A percentile compares a stretch with the other conserved stretches of the same genome.
Evolutionary conservation across 495 filamentous ascomycete species (phyloP).

Genomic region (Bombardia bombarda): DNA sequence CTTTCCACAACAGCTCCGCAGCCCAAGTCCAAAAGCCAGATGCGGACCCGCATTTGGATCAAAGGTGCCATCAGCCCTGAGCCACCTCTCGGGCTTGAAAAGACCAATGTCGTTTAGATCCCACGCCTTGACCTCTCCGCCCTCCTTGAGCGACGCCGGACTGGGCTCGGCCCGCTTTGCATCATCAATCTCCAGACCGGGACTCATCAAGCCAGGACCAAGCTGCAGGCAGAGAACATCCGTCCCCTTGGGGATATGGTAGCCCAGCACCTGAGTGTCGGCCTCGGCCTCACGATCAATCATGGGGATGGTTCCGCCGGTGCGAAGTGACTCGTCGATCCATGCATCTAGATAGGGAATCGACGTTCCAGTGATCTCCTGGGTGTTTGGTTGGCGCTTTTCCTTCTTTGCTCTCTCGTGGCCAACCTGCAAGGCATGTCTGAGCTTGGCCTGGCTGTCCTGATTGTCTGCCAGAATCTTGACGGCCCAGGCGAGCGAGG

Average conservation of each 20-base stretch:
- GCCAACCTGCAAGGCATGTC: neutral
- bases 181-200: too few relatives aligned
- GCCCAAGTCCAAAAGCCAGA: conserved; percentile 43
- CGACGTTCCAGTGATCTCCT: neutral
- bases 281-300: neutral
- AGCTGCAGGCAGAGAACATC: neutral
- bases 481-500: neutral
- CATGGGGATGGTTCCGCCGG: neutral
- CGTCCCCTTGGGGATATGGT: neutral
- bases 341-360: conserved; percentile 5
- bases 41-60: conserved; percentile 23
- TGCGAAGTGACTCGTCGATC: conserved; percentile 2
- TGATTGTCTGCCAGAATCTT: neutral
- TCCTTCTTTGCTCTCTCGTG: neutral
- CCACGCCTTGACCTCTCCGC: too few relatives aligned
- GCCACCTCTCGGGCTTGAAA: conserved; percentile 1
- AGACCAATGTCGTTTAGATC: neutral
- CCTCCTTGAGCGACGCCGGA: too few relatives aligned
- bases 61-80: conserved; percentile 7
- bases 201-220: neutral
- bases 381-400: neutral
- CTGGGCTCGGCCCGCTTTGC: too few relatives aligned
- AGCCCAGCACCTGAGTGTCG: neutral
- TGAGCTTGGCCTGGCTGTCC: neutral
- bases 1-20: conserved; percentile 33